Evolutionary conservation across 352 stramenopile genomes (phyloP).

Genomic region (Phytophthora melonis): DNA sequence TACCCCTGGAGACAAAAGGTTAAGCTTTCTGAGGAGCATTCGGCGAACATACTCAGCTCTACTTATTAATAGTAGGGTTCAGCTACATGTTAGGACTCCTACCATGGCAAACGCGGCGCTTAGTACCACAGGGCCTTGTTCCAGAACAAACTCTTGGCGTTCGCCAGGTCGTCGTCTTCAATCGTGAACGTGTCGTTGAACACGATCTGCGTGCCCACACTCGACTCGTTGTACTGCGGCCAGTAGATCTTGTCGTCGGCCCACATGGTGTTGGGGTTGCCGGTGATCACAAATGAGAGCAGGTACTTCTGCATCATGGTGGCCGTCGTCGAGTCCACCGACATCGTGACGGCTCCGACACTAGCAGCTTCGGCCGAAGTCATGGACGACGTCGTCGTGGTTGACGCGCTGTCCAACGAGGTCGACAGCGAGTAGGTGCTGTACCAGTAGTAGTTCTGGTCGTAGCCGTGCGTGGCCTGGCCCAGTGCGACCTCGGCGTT

Average conservation of each 20-base stretch:
- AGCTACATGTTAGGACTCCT: no score
- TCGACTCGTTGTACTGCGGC: conserved; percentile 31
- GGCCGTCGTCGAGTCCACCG: conserved; percentile 26
- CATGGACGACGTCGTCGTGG: no score
- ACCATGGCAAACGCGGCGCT: no score
- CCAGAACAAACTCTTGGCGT: conserved; percentile 32
- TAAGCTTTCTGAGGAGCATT: no score
- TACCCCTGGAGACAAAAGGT: no score
- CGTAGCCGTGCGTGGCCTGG: conserved; percentile 16
- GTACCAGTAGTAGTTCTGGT: conserved; percentile 40
- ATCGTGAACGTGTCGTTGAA: conserved; percentile 43
- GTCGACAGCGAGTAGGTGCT: conserved; percentile 28
- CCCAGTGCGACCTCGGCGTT: conserved; percentile 27
- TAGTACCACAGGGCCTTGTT: conserved; percentile 46
- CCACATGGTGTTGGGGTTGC: conserved; percentile 36
- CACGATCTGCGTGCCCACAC: conserved; percentile 30
- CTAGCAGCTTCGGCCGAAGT: no score
- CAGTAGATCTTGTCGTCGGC: conserved; percentile 39
- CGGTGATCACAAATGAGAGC: conserved; percentile 36
- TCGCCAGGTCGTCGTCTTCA: conserved; percentile 28
- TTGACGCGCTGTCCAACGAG: no score
- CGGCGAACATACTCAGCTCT: no score
- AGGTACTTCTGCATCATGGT: conserved; percentile 42
- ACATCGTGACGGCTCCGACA: no score
- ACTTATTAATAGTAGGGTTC: no score